Percentiles rank a stretch among this genome's conserved stretches.
Evolutionary conservation across 2,329 filamentous ascomycete genomes (phyloP).

Genomic region (Fusarium solani-melongenae): DNA sequence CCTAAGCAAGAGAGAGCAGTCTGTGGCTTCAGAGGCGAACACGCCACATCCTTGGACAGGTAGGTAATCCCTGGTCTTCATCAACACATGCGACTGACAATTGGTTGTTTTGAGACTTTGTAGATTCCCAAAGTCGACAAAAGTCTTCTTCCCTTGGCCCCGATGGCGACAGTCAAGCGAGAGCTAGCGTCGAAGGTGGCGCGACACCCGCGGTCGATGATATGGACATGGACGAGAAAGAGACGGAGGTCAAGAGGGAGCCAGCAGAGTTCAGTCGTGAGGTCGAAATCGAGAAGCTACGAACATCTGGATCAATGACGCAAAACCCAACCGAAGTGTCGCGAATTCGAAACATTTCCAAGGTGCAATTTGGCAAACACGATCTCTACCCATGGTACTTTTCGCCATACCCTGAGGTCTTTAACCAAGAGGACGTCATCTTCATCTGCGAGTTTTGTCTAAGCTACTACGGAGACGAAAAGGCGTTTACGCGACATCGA

Average conservation of each 20-base stretch:
- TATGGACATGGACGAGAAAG: constrained; percentile 66
- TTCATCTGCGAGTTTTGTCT: constrained; percentile 99
- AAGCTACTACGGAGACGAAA: constrained; percentile 85
- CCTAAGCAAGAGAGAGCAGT: constrained; percentile 65
- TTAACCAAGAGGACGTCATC: constrained; percentile 88
- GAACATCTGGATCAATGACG: constrained; percentile 96
- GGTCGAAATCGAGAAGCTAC: constrained; percentile 95
- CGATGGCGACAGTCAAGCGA: constrained; percentile 59
- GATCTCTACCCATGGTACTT: constrained; percentile 99
- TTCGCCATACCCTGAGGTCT: constrained; percentile 92
- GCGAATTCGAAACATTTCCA: constrained; percentile 92
- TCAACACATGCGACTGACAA: not conserved
- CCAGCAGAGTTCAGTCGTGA: constrained; percentile 76
- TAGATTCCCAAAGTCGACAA: constrained; percentile 58
- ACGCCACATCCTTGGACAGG: constrained; percentile 65
- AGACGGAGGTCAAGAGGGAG: constrained; percentile 58
- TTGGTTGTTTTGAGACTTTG: constrained; percentile 51
- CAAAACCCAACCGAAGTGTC: constrained; percentile 98
- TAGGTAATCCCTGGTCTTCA: constrained; percentile 23
- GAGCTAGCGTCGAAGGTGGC: constrained; percentile 55
- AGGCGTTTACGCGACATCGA: constrained; percentile 86
- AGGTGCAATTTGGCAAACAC: constrained; percentile 91
- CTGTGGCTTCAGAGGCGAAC: constrained; percentile 62
- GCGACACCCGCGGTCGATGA: constrained; percentile 62
- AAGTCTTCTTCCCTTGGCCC: constrained; percentile 56